Evolutionary conservation across 2,329 filamentous ascomycete species (phyloP), one percentile per base, ranked within the genome.

Genomic region (Fusarium pilosicola): DNA sequence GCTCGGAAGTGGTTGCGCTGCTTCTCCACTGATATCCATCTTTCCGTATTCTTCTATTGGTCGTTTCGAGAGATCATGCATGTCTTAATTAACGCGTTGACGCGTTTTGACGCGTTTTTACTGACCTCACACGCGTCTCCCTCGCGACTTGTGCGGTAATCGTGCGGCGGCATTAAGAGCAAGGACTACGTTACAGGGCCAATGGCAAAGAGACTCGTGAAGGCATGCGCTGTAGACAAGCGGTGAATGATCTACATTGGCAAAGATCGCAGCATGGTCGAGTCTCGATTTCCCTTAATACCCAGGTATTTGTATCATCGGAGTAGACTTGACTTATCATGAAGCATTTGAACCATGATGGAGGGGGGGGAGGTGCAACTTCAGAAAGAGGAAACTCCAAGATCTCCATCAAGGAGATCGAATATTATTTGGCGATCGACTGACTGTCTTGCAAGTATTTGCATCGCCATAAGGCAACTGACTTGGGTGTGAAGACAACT

Each of bases 1-100:
- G 10, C 28, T 46, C 75, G 75, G 75, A 77, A 77, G 75, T 77
- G 75, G 64, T 63, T 77, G 75, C 75, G 74, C 42, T 71, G 42
- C 28, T 18, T 54, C 41, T n/a, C 75, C 72, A 65, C 61, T 26
- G 24, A 63, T 58, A 70, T 34, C 71, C 64, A 60, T 48, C 11
- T 24, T 32, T 51, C 26, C 38, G 34, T 72, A 24, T 30, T 54
- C 52, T 48, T 54, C 67, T 7, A 77, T 77, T 77, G 75, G 75
- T 7, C 58, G 15, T 6, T 20, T 9, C 3, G 46, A 4, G 5
- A 28, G 30, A 22, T 60, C 49, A 65, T 49, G 55, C 62, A 72
- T 56, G 44, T 65, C 54, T 72, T 32, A 68, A 74, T 74, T 68
- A 74, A 72, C 71, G 63, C 71, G 67, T 61, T 34, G 3, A 30